phyloP scores from a whole-genome alignment of 805 yeast species.

The Schizosaccharomyces cryophilus region DNA sequence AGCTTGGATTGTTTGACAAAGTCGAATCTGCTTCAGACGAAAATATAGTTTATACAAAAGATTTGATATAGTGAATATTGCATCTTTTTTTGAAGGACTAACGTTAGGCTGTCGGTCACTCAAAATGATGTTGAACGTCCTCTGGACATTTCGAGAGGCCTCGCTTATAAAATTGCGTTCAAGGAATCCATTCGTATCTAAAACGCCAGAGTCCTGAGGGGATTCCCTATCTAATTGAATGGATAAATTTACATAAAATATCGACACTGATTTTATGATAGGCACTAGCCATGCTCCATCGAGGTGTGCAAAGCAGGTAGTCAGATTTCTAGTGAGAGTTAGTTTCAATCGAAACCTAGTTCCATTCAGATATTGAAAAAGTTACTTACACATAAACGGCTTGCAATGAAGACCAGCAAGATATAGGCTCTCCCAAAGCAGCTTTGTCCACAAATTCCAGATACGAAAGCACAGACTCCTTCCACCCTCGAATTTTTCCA shows the following conservation, averaged over 20 bases:
- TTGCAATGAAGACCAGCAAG: background rate
- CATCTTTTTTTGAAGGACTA: background rate
- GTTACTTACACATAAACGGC: background rate
- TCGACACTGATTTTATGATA: background rate
- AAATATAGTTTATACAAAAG: background rate
- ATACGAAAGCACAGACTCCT: background rate
- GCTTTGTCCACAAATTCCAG: background rate
- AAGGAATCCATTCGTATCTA: background rate
- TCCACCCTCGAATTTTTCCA: background rate
- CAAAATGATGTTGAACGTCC: background rate
- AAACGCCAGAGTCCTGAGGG: background rate
- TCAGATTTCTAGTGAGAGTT: background rate
- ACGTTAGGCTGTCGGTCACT: background rate
- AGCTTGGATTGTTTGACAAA: constrained; percentile 4
- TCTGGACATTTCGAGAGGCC: background rate
- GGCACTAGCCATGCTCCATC: background rate
- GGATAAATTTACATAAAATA: background rate
- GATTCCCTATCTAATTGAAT: background rate
- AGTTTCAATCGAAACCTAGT: no score
- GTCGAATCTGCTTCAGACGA: background rate
- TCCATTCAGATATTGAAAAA: no score
- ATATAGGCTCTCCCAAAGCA: background rate
- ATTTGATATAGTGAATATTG: background rate
- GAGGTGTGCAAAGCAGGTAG: background rate
- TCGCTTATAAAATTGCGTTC: background rate